Base-by-base conservation (phyloP, 176 grass and related monocot species). In the Triticum monococcum region DNA sequence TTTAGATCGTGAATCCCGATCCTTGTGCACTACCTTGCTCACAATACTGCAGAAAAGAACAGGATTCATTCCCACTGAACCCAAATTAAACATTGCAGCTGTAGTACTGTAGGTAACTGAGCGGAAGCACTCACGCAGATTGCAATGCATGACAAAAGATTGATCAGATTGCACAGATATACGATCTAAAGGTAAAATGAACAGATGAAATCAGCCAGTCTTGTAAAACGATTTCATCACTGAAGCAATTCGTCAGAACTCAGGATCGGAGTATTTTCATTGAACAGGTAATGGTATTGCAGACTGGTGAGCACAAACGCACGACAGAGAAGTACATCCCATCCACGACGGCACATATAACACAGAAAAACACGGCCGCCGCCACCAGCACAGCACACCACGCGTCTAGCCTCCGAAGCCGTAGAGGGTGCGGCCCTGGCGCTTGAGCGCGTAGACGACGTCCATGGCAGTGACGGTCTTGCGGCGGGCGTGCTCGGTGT, bases 401-500 rank as follows among this genome's bases (percentile, higher is more conserved):
- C 36, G 36, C 7, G 7, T 37, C 87, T 90, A 96, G 57, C 95
- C 93, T 8, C 96, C 91, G 81, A 98, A 98, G 0, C 96, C 96
- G 56, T 98, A 98, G 78, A 98, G 85, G 24, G 96, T 95, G 45
- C 93, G 93, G 5, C 96, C 93, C 89, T 98, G 96, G 83, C 93
- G 91, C 88, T 98, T 98, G 80, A 94, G 96, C 65, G 91, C 93
- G 18, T 95, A 98, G 78, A 94, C 93, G 56, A 98, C 96, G 64
- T 98, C 93, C 93, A 95, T 98, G 93, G 96, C 93, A 37, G 96
- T 98, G 77, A 98, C 93, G 3, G 95, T 98, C 91, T 98, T 98
- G 83, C 96, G 91, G 78, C 93, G 86, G 17, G 96, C 91, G 78
- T 95, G 96, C 91, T 98, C 93, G 0, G 96, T 98, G 83, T 98